phyloP scores from a whole-genome alignment of 305 asterid species.

The Fraxinus paxiana region DNA sequence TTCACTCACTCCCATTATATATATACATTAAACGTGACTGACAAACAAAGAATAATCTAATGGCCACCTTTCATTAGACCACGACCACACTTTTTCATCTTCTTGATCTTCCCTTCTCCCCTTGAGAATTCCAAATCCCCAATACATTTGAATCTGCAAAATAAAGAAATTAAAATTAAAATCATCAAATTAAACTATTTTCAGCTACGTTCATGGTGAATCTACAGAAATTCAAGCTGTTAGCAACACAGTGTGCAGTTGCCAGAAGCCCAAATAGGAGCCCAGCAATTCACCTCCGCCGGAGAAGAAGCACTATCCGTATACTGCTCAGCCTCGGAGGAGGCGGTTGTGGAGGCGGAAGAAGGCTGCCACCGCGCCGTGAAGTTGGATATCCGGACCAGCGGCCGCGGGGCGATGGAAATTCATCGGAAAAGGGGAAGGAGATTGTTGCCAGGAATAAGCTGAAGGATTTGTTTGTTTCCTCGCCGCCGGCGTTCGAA shows the following conservation, averaged over 20 bases:
- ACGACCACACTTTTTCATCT: constrained; percentile 17
- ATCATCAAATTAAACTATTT: background rate
- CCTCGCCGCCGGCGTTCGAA: constrained; percentile 72
- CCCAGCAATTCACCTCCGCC: constrained; percentile 54
- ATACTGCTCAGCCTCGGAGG: constrained; percentile 38
- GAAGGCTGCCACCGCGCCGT: constrained; percentile 28
- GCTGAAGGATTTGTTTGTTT: constrained; percentile 57
- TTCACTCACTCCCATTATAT: background rate
- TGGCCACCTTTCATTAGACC: constrained; percentile 6
- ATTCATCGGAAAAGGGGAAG: constrained; percentile 30
- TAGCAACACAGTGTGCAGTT: constrained; percentile 53
- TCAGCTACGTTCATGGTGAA: constrained; percentile 32
- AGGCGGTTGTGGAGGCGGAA: background rate
- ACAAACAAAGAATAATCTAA: background rate
- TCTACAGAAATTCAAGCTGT: constrained; percentile 45
- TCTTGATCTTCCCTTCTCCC: background rate
- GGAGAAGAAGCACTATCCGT: constrained; percentile 42
- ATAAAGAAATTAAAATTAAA: background rate
- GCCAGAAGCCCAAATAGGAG: constrained; percentile 47
- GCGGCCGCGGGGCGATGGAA: background rate
- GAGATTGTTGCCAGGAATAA: constrained; percentile 36
- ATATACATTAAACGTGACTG: background rate
- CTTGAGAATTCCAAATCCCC: background rate
- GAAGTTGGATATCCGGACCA: constrained; percentile 26
- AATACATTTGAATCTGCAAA: background rate